These are phyloP conservation scores for Plenodomus biglobosus DNA, from an alignment of 2,329 filamentous ascomycete genomes.

Conservation along the genomic window DNA sequence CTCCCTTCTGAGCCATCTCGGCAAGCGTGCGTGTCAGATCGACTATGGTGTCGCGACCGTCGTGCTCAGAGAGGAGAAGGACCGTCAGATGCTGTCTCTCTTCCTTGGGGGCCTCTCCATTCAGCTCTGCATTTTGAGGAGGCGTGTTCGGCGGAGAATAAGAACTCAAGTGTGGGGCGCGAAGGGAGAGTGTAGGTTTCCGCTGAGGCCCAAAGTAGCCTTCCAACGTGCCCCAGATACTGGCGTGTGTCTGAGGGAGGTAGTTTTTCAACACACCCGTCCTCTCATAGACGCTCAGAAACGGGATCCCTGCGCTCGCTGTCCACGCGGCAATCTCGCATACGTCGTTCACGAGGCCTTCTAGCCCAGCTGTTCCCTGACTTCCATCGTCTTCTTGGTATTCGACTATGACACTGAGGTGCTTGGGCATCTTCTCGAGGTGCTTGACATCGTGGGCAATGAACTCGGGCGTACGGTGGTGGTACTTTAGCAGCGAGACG, in stretches of 20 bases:
- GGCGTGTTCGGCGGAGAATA: conserved; percentile 54
- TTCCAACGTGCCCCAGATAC: conserved; percentile 75
- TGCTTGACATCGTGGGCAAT: conserved; percentile 83
- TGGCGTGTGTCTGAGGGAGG: conserved; percentile 79
- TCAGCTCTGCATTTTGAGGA: conserved; percentile 36
- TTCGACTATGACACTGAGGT: conserved; percentile 83
- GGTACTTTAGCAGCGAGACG: conserved; percentile 84
- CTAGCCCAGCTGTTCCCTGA: conserved; percentile 71
- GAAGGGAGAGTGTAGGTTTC: conserved; percentile 70
- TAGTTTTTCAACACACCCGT: conserved; percentile 87
- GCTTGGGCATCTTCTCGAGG: conserved; percentile 73
- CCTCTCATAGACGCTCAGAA: conserved; percentile 88
- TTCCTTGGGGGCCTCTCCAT: conserved; percentile 40
- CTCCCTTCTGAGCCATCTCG: conserved; percentile 90
- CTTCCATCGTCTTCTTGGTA: conserved; percentile 64
- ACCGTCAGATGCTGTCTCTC: conserved; percentile 57
- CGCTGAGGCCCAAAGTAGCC: conserved; percentile 76
- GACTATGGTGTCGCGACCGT: conserved; percentile 90
- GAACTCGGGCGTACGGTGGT: conserved; percentile 91
- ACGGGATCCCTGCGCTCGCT: conserved; percentile 81
- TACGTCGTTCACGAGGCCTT: conserved; percentile 84
- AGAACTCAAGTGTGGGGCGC: conserved; percentile 68
- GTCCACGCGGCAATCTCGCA: conserved; percentile 94
- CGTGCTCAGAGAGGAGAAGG: conserved; percentile 81
- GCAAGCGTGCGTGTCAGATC: conserved; percentile 92